Evolutionary conservation across 192 early-diverging fungal species (phyloP).

Genomic region (Irineochytrium annulatum): DNA sequence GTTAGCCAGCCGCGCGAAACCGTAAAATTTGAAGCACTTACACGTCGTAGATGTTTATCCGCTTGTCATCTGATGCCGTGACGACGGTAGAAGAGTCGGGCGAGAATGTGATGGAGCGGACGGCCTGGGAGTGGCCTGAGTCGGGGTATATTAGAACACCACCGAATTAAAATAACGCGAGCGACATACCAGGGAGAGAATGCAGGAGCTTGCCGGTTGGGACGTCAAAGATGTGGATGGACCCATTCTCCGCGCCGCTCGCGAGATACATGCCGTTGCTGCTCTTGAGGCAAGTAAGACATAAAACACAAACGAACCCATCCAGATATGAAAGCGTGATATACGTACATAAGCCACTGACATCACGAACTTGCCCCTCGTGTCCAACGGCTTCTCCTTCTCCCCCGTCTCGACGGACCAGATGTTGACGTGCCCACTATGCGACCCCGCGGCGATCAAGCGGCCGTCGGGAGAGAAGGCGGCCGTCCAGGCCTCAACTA

Average conservation of each 20-base stretch:
- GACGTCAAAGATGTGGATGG: slow-evolving; percentile 68
- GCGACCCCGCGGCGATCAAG: slow-evolving; percentile 67
- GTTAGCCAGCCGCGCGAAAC: not conserved
- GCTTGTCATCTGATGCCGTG: slow-evolving; percentile 79
- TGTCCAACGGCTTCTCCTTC: slow-evolving; percentile 63
- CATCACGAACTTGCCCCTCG: slow-evolving; percentile 75
- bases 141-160: not conserved
- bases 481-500: slow-evolving; percentile 74
- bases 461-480: slow-evolving; percentile 70
- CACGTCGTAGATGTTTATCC: slow-evolving; percentile 71
- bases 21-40: slow-evolving; percentile 12
- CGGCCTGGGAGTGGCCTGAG: slow-evolving; percentile 68
- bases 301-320: not conserved
- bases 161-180: not conserved
- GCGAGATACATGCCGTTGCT: slow-evolving; percentile 73
- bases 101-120: slow-evolving; percentile 70
- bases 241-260: slow-evolving; percentile 69
- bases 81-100: slow-evolving; percentile 65
- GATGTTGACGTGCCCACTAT: slow-evolving; percentile 66
- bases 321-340: not conserved
- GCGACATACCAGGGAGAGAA: slow-evolving; percentile 45
- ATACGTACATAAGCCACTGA: slow-evolving; percentile 67
- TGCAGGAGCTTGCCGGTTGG: slow-evolving; percentile 61
- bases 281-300: slow-evolving; percentile 57
- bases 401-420: slow-evolving; percentile 66